Percentiles rank a stretch among this genome's conserved stretches.
phyloP scores from a whole-genome alignment of 805 yeast genomes.

The Candida pseudofarinosa region DNA sequence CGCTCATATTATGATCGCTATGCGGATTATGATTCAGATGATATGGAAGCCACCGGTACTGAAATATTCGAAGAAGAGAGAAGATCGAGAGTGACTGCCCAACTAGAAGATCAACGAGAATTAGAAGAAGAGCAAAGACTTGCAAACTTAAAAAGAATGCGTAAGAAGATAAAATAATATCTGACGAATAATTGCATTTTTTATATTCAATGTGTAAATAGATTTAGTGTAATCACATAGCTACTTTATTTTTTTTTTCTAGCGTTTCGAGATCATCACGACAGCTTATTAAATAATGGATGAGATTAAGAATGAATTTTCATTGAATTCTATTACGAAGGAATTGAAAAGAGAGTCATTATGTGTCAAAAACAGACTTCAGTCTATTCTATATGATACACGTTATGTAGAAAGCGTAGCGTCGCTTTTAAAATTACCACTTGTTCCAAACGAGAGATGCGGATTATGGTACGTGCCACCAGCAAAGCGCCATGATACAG shows the following conservation, averaged over 20 bases:
- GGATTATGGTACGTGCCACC: conserved; percentile 81
- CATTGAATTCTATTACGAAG: conserved; percentile 29
- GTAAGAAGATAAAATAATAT: conserved; percentile 8
- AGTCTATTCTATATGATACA: conserved; percentile 66
- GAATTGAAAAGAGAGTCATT: conserved; percentile 48
- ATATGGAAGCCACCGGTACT: conserved; percentile 94
- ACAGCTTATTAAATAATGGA: background rate
- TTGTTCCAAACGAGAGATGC: conserved; percentile 77
- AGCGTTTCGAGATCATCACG: background rate
- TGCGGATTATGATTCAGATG: conserved; percentile 51
- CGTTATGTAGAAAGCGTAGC: conserved; percentile 37
- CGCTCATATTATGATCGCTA: conserved; percentile 42
- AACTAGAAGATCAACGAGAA: conserved; percentile 72
- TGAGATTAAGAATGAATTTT: conserved; percentile 1
- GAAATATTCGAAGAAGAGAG: conserved; percentile 84
- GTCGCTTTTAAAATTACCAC: conserved; percentile 26
- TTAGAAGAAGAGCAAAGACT: conserved; percentile 50
- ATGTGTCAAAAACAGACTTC: conserved; percentile 57
- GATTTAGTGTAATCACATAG: background rate
- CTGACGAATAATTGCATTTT: background rate
- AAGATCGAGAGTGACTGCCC: conserved; percentile 62
- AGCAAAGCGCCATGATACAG: conserved; percentile 33
- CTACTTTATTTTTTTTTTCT: background rate
- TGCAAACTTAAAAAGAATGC: conserved; percentile 23
- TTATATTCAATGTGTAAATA: background rate